Percentiles rank a stretch among this genome's conserved stretches.
phyloP scores from a whole-genome alignment of 2,329 filamentous ascomycete species.

The Cryphonectria japonica region DNA sequence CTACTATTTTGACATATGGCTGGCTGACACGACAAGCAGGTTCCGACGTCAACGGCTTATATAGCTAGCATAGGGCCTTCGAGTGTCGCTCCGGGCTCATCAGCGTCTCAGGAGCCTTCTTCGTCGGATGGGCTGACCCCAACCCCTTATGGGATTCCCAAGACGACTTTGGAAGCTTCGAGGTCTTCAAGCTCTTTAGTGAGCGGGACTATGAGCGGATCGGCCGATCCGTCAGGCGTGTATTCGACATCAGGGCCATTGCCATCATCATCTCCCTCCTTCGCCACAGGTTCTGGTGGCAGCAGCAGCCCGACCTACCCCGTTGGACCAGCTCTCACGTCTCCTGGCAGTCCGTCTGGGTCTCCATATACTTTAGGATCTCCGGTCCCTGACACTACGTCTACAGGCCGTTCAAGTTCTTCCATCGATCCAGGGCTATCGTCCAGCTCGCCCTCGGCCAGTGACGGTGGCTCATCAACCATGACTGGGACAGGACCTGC shows the following conservation, averaged over 20 bases:
- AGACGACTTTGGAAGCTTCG: neutral
- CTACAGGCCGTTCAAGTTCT: neutral
- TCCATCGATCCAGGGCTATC: neutral
- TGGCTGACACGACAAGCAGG: neutral
- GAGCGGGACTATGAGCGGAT: conserved; percentile 8
- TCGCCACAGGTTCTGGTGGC: neutral
- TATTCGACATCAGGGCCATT: neutral
- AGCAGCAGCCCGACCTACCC: neutral
- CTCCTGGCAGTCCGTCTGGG: neutral
- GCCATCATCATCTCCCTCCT: neutral
- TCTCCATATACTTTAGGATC: neutral
- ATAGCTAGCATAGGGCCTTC: neutral
- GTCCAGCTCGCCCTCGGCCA: neutral
- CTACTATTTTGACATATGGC: neutral
- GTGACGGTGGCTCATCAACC: neutral
- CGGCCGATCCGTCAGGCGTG: neutral
- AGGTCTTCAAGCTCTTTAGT: neutral
- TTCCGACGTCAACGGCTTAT: neutral
- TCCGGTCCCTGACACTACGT: neutral
- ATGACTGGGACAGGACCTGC: neutral
- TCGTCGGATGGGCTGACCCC: conserved; percentile 12
- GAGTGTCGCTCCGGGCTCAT: neutral
- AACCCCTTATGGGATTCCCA: neutral
- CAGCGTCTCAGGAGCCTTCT: conserved; percentile 1
- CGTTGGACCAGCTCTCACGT: neutral